Evolutionary conservation across 179 eudicot genomes (phyloP), one percentile per base, ranked within the genome.

Genomic region (Gypsophila paniculata): DNA sequence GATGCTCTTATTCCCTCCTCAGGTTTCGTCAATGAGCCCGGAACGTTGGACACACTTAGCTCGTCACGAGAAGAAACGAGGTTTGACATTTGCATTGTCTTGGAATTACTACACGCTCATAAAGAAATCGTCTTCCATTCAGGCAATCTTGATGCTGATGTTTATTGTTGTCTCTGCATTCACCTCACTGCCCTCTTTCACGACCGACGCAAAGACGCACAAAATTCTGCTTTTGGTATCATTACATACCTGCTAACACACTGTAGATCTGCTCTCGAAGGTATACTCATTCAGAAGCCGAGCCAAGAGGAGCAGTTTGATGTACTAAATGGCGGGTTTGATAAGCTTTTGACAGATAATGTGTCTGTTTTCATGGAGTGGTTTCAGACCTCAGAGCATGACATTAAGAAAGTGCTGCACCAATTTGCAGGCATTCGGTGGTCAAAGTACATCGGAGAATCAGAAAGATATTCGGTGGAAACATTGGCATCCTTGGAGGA

Each of bases 241-340:
- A 84, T 92, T 62, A 92, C 86, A 80, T 84, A 88, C 81, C 83
- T 92, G 53, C 74, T 92, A 61, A 83, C 89, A 61, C 94, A 92
- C 62, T 96, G 96, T 15, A 82, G 89, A 80, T 83, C 88, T 75
- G 74, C 94, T 55, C 83, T 91, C 42, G 97, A 91, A 75, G 88
- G 88, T n/a, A 74, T 94, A 70, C 86, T 94, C 70, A 81, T 89
- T 18, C 81, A 90, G 12, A 91, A 90, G 75, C 82, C 87, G 63
- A 92, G 80, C 72, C 89, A 82, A 71, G 90, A 86, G 36, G 81
- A 77, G 26, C 72, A 74, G 36, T 57, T 85, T 72, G 91, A 94
- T 88, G 87, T 90, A 72, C 75, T 94, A 18, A 96, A 85, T 79
- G 89, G 91, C 54, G 97, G 94, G 44, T 87, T 94, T 54, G 97